Conservation (phyloP, 768 basidiomycete genomes). For the Lepiota venenata region DNA sequence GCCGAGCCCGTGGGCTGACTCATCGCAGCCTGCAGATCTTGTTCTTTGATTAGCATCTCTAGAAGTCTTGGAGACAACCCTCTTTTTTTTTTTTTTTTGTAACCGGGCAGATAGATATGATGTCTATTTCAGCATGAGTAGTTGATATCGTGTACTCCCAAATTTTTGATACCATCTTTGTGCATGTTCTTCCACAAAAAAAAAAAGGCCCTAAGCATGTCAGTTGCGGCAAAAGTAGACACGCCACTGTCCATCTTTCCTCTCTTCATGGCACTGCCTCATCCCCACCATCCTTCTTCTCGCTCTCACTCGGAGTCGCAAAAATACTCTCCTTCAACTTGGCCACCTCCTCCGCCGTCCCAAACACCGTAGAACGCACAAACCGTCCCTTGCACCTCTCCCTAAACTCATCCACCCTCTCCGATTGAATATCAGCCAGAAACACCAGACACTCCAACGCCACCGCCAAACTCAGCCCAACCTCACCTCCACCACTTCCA, state of each 20-base stretch:
- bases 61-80: too few species aligned
- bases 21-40: too few species aligned
- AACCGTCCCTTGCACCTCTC: conserved; percentile 50
- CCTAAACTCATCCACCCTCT: conserved; percentile 60
- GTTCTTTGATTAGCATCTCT: too few species aligned
- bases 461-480: conserved; percentile 34
- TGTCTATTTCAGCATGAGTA: too few species aligned
- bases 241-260: neutral
- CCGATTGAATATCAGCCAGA: conserved; percentile 46
- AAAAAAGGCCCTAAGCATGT: too few species aligned
- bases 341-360: conserved; percentile 46
- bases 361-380: conserved; percentile 65
- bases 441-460: conserved; percentile 46
- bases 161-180: too few species aligned
- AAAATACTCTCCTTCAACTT: conserved; percentile 30
- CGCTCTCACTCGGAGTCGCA: neutral
- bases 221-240: too few species aligned
- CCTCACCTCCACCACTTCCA: conserved; percentile 40
- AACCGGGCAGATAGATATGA: too few species aligned
- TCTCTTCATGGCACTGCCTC: neutral
- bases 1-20: neutral
- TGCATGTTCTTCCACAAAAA: too few species aligned
- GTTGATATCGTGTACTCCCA: too few species aligned
- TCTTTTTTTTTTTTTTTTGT: too few species aligned
- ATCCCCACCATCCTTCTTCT: neutral